These are phyloP conservation scores for Saposhnikovia divaricata DNA, from an alignment of 129 eudicot genomes.

Conservation along the genomic window DNA sequence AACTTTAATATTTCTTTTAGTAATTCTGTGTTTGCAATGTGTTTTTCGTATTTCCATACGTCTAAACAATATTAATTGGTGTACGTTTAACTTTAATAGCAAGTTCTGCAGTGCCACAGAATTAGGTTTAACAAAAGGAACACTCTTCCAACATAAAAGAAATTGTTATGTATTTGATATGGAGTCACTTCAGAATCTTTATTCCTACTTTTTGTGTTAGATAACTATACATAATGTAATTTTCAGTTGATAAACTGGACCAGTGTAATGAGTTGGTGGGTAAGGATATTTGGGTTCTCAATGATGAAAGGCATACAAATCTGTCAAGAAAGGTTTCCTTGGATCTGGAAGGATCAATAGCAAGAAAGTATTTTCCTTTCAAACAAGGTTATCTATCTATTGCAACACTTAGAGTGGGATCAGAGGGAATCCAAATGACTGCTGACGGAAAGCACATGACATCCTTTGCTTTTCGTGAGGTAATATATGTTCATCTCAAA, in stretches of 20 bases:
- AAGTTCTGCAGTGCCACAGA: not conserved
- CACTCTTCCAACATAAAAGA: not conserved
- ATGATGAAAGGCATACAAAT: constrained; percentile 24
- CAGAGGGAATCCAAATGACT: constrained; percentile 96
- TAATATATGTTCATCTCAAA: constrained; percentile 19
- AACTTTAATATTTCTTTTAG: not conserved
- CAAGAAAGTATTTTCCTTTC: constrained; percentile 77
- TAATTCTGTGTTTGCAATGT: not conserved
- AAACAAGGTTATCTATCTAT: constrained; percentile 83
- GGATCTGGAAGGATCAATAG: constrained; percentile 37
- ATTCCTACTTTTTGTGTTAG: not conserved
- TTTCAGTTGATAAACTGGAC: constrained; percentile 83
- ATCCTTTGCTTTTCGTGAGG: constrained; percentile 91
- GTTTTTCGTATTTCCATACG: not conserved
- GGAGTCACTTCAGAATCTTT: not conserved
- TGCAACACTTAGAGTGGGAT: constrained; percentile 89
- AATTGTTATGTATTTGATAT: not conserved
- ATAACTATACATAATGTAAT: constrained; percentile 9
- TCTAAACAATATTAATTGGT: not conserved
- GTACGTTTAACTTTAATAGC: not conserved
- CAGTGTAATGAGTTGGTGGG: constrained; percentile 86
- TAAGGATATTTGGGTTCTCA: constrained; percentile 22
- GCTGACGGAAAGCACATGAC: constrained; percentile 95
- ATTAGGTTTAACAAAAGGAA: not conserved
- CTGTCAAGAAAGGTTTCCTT: constrained; percentile 26